phyloP scores from a whole-genome alignment of 78 protist genomes.

The Protostelium mycophagum region DNA sequence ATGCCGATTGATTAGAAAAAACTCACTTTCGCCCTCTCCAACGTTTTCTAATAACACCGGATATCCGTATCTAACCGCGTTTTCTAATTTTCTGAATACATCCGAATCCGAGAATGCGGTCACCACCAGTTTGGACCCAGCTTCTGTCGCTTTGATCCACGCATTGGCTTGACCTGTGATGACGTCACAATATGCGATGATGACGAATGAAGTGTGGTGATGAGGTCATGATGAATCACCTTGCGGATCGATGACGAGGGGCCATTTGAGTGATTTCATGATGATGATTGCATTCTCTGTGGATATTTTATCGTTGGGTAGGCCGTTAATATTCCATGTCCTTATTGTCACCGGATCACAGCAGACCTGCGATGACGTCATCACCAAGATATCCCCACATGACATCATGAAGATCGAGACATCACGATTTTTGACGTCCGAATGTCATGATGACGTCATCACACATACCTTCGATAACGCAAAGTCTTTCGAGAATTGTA shows the following conservation, averaged over 20 bases:
- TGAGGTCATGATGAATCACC: too few relatives aligned
- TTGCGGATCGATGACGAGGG: slow-evolving; percentile 92
- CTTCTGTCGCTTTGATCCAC: background rate
- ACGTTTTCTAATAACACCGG: slow-evolving; percentile 75
- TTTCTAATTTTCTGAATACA: slow-evolving; percentile 57
- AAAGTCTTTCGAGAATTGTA: background rate
- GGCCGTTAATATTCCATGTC: slow-evolving; percentile 62
- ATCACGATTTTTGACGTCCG: too few relatives aligned
- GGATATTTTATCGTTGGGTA: slow-evolving; percentile 78
- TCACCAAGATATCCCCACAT: background rate
- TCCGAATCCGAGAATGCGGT: slow-evolving; percentile 26
- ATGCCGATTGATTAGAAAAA: background rate
- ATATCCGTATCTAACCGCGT: slow-evolving; percentile 67
- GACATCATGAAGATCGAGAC: too few relatives aligned
- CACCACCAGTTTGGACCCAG: background rate
- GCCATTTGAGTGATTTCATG: slow-evolving; percentile 57
- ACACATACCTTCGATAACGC: background rate
- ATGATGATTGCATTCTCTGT: slow-evolving; percentile 83
- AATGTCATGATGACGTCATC: background rate
- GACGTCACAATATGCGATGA: slow-evolving; percentile 84
- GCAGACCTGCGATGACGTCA: slow-evolving; percentile 3
- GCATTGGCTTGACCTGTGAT: slow-evolving; percentile 37
- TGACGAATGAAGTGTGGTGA: too few relatives aligned
- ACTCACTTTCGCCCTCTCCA: slow-evolving; percentile 34
- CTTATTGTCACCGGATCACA: slow-evolving; percentile 69